A percentile compares a stretch with the other conserved stretches of the same genome.
Conservation (phyloP, 2,329 filamentous ascomycete species). For the Beauveria scarabaeidicola region DNA sequence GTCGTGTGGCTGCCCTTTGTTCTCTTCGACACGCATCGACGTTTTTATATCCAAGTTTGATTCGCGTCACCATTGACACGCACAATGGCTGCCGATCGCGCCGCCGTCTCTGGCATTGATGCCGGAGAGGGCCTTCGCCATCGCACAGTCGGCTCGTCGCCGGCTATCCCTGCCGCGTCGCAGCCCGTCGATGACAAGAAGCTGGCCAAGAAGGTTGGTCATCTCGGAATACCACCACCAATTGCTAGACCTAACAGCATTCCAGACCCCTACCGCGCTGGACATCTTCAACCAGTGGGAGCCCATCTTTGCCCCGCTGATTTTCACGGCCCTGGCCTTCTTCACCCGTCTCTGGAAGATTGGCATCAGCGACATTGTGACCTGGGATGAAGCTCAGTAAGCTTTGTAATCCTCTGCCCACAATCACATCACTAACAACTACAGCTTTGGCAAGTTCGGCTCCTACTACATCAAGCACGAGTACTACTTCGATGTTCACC, state of each 20-base stretch:
- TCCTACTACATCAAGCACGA: constrained; percentile 98
- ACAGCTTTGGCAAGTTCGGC: constrained; percentile 89
- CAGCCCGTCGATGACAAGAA: constrained; percentile 49
- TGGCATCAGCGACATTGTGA: constrained; percentile 57
- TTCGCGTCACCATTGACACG: background rate
- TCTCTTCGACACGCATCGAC: constrained; percentile 3
- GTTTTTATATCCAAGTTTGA: background rate
- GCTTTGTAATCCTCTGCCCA: constrained; percentile 19
- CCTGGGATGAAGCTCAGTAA: constrained; percentile 60
- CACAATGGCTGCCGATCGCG: constrained; percentile 46
- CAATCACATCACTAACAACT: constrained; percentile 16
- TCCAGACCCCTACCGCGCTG: constrained; percentile 48
- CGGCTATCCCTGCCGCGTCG: constrained; percentile 27
- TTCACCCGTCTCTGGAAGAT: constrained; percentile 64
- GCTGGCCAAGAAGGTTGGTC: constrained; percentile 44
- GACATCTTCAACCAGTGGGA: constrained; percentile 57
- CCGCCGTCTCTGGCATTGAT: constrained; percentile 52
- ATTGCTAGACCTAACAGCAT: background rate
- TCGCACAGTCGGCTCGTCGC: constrained; percentile 36
- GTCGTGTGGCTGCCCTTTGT: background rate
- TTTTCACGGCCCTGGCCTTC: constrained; percentile 54
- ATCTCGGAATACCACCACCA: background rate
- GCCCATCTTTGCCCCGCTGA: constrained; percentile 49
- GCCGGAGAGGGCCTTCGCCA: constrained; percentile 47
- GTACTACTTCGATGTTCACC: constrained; percentile 92